Evolutionary conservation across 768 basidiomycete species (phyloP).

Genomic region (Tulasnella sp.): DNA sequence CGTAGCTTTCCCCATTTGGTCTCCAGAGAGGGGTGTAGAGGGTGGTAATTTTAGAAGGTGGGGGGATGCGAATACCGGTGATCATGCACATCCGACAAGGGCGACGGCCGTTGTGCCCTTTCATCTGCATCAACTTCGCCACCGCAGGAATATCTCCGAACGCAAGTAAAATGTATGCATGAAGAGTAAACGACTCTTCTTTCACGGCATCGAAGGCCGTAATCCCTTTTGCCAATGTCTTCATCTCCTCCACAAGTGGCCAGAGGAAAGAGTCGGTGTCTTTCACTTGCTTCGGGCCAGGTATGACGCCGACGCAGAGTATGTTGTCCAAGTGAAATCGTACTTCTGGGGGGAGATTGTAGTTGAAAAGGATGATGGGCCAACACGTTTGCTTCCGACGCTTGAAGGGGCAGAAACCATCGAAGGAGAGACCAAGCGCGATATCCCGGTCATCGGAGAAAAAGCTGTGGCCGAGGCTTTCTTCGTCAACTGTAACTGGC

Average conservation of each 20-base stretch:
- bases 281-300: conserved; percentile 39
- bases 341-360: conserved; percentile 37
- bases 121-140: conserved; percentile 33
- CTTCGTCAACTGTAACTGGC: conserved; percentile 31
- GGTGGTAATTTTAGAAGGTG: no score
- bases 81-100: conserved; percentile 39
- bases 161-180: conserved; percentile 29
- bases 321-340: conserved; percentile 33
- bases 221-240: conserved; percentile 31
- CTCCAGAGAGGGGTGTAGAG: no score
- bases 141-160: conserved; percentile 34
- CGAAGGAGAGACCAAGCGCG: conserved; percentile 37
- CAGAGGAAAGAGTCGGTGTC: conserved; percentile 35
- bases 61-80: conserved; percentile 25
- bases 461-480: conserved; percentile 26
- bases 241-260: conserved; percentile 34
- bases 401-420: conserved; percentile 39
- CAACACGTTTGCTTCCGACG: conserved; percentile 31
- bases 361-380: conserved; percentile 38
- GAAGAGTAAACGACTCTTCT: conserved; percentile 28
- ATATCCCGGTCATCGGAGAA: conserved; percentile 38
- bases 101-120: conserved; percentile 36
- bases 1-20: no score
- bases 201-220: conserved; percentile 29
- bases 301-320: conserved; percentile 38